Base-by-base conservation (phyloP, 2,329 filamentous ascomycete genomes). In the Fusarium tanahbumbuense region DNA sequence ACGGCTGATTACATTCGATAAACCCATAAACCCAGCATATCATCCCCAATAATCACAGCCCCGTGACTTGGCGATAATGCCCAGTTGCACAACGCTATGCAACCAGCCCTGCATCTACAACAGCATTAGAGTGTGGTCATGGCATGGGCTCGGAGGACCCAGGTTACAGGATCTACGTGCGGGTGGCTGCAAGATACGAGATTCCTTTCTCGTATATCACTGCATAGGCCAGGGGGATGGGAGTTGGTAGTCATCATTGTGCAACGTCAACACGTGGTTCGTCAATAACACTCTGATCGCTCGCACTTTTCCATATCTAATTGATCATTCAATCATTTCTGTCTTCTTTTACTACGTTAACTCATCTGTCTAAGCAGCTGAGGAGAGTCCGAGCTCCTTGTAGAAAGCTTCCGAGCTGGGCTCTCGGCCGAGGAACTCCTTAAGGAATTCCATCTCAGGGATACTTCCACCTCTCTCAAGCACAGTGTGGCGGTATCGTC, bases 331-430 rank as follows among this genome's bases (percentile, higher is more conserved):
- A 16, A 30, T 47, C 18, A 41, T 32, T 55, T 30, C 34, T 72
- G 42, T 64, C 45, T 60, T 60, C 60, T 60, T 16, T 46, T 42
- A 37, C 34, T 37, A 37, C 18, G 3, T 22, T 48, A n/a, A 44
- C 48, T 60, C 20, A 11, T 45, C 13, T 13, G 22, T 67, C 20
- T 55, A 75, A 34, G 59, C 45, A 48, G 47, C 50, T 9, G 74
- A 68, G 20, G 73, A 59, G 42, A 81, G 73, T 6, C 93, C 93
- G 53, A 96, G 82, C 77, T 95, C 92, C 79, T 88, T 86, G 80
- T 94, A 95, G 76, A 96, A 96, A 2, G 92, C 88, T 76, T 95
- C 92, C 0, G 88, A 90, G 77, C 87, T 93, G 1, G 93, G 93
- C 81, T 91, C 88, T 71, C 93, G 83, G 9, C 92, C 92, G 61